These are phyloP conservation scores for Tolypocladium guangdongense DNA, from an alignment of 2,329 filamentous ascomycete genomes.

Conservation along the genomic window DNA sequence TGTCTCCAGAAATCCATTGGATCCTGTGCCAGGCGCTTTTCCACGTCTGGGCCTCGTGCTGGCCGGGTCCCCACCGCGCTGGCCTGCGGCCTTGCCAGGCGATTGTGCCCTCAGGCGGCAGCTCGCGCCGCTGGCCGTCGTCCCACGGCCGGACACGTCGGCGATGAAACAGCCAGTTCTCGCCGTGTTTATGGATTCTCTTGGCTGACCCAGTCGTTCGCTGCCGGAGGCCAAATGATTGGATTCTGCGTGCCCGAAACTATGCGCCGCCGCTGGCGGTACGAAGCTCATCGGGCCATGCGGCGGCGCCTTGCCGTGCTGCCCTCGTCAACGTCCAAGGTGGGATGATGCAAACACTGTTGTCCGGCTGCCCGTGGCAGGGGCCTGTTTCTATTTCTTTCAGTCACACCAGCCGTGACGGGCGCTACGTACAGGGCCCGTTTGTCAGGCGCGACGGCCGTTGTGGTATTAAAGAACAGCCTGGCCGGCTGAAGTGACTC, in stretches of 20 bases:
- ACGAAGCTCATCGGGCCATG: neutral
- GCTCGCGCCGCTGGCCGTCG: neutral
- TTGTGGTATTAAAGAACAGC: conserved; percentile 2
- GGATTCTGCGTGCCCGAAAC: neutral
- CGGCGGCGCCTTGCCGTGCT: neutral
- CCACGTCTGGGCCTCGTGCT: neutral
- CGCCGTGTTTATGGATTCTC: neutral
- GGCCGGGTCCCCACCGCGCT: neutral
- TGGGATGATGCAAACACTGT: neutral
- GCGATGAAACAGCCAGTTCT: neutral
- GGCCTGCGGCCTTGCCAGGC: neutral
- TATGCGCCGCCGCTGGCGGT: neutral
- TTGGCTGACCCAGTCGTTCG: neutral
- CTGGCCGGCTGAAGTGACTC: neutral
- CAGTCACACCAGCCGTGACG: neutral
- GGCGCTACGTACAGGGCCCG: neutral
- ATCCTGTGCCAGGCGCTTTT: neutral
- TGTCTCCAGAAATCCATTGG: neutral
- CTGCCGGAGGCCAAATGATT: neutral
- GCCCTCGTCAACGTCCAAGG: neutral
- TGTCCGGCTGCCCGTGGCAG: neutral
- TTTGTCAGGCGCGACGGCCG: neutral
- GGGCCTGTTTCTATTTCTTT: neutral
- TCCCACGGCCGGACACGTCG: neutral
- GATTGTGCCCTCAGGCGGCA: neutral